Conservation (phyloP, 2,329 filamentous ascomycete genomes). For the Fusarium sp. region DNA sequence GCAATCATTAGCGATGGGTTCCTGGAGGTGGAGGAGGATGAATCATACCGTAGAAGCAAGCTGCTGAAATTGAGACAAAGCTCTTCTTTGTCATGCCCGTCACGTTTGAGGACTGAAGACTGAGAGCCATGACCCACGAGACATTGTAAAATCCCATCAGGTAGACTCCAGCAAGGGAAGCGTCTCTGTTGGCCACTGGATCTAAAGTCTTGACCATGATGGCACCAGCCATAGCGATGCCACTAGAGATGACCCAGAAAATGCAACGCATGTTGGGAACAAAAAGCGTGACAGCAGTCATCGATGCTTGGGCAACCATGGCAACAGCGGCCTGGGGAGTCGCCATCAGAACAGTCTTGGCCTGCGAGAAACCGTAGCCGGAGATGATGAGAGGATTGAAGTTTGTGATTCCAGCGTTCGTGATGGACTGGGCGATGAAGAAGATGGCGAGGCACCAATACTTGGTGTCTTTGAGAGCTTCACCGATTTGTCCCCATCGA, state of each 20-base stretch:
- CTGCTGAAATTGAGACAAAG: slow-evolving; percentile 42
- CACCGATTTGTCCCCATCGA: background rate
- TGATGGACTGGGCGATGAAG: slow-evolving; percentile 71
- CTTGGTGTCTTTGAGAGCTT: background rate
- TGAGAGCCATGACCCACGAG: slow-evolving; percentile 44
- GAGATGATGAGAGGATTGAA: slow-evolving; percentile 70
- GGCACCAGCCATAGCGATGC: slow-evolving; percentile 38
- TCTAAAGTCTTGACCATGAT: slow-evolving; percentile 43
- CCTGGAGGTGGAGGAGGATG: background rate
- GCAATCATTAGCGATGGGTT: background rate
- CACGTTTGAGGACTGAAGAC: slow-evolving; percentile 45
- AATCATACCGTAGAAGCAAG: slow-evolving; percentile 38
- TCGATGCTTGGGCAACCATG: slow-evolving; percentile 36
- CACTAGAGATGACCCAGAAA: slow-evolving; percentile 42
- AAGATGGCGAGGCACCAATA: background rate
- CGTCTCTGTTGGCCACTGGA: slow-evolving; percentile 26
- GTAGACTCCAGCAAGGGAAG: slow-evolving; percentile 46
- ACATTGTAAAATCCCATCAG: slow-evolving; percentile 49
- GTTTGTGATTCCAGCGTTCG: slow-evolving; percentile 76
- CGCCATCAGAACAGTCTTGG: slow-evolving; percentile 46
- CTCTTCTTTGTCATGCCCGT: slow-evolving; percentile 46
- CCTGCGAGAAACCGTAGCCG: slow-evolving; percentile 54
- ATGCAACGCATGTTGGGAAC: slow-evolving; percentile 46
- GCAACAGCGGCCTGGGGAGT: slow-evolving; percentile 48
- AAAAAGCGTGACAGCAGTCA: slow-evolving; percentile 42